A percentile compares a stretch with the other conserved stretches of the same genome.
Conservation (phyloP, 495 filamentous ascomycete species). For the Aspergillus biplanus region DNA sequence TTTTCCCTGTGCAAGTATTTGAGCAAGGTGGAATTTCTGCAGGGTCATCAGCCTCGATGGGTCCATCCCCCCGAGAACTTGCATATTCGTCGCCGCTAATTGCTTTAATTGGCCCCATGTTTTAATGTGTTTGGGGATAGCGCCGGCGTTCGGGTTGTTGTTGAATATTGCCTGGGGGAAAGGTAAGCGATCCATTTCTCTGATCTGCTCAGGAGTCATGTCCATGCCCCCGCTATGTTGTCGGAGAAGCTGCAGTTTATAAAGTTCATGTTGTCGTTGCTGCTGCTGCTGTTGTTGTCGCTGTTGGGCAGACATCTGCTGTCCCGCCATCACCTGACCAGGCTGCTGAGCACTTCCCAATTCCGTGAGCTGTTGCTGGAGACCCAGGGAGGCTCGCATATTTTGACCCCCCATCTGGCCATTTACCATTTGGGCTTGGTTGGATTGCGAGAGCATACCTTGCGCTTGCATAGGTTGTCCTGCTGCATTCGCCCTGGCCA, state of each 20-base stretch:
- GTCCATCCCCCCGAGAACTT: constrained; percentile 42
- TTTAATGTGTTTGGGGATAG: constrained; percentile 62
- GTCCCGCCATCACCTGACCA: constrained; percentile 39
- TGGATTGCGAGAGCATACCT: constrained; percentile 35
- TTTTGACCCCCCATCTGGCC: constrained; percentile 41
- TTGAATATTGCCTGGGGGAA: constrained; percentile 47
- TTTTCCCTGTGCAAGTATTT: constrained; percentile 36
- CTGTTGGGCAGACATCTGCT: constrained; percentile 43
- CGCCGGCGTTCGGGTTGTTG: constrained; percentile 34
- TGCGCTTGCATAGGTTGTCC: constrained; percentile 38
- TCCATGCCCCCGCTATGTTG: constrained; percentile 46
- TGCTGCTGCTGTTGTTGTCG: constrained; percentile 36
- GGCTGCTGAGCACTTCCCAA: constrained; percentile 37
- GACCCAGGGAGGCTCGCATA: constrained; percentile 38
- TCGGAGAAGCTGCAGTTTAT: constrained; percentile 41
- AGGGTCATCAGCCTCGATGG: constrained; percentile 50
- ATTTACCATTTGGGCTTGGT: constrained; percentile 43
- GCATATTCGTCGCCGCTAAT: constrained; percentile 57
- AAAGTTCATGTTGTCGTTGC: constrained; percentile 41
- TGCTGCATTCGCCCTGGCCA: constrained; percentile 28
- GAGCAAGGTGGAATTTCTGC: constrained; percentile 60
- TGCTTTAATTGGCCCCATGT: constrained; percentile 76
- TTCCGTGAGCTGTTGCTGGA: constrained; percentile 36
- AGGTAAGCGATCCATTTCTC: constrained; percentile 50
- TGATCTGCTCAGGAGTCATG: constrained; percentile 48